Evolutionary conservation across 371 early-diverging fungal species (phyloP), one percentile per base, ranked within the genome.

Genomic region (Apophysomyces variabilis): DNA sequence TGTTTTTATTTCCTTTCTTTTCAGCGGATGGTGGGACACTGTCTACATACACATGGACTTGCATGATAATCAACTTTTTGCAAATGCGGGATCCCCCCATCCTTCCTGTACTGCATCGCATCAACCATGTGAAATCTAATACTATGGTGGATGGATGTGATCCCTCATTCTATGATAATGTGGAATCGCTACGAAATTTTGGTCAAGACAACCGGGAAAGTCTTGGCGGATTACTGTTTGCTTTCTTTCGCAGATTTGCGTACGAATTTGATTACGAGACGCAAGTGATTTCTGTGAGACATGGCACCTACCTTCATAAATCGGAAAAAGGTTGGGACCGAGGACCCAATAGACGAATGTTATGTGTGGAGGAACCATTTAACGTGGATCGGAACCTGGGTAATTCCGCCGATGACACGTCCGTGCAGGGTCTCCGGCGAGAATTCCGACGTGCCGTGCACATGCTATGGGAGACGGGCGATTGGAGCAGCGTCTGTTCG

Each of bases 321-420:
- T 75, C 67, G 38, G 87, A 90, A 58, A 96, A 96, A 73, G 93
- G 89, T 5, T 97, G 97, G 97, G 60, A 78, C 47, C 61, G 47
- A 18, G 79, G 79, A 3, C 73, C 71, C 26, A 71, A 84, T 58
- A 87, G 84, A 62, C 74, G 85, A 59, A 77, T 89, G 37, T 76
- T 96, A 14, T 93, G 96, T 72, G 87, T 96, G n/a, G 96, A 97
- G 69, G 95, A 95, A 70, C 96, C 96, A 3, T 93, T 97, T 67
- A 89, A 91, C 66, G 87, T 89, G 0, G 76, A 85, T 56, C 84
- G 95, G 44, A 97, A 97, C 65, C 79, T 97, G 3, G 96, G 94
- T 0, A 95, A 97, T 66, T 92, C 93, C 13, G 95, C 95, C 2
- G 95, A 96, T 75, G 83, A 76, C 38, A 77, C 85, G 0, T 88